Evolutionary conservation across 768 basidiomycete species (phyloP).

Genomic region (Mycena haematopus): DNA sequence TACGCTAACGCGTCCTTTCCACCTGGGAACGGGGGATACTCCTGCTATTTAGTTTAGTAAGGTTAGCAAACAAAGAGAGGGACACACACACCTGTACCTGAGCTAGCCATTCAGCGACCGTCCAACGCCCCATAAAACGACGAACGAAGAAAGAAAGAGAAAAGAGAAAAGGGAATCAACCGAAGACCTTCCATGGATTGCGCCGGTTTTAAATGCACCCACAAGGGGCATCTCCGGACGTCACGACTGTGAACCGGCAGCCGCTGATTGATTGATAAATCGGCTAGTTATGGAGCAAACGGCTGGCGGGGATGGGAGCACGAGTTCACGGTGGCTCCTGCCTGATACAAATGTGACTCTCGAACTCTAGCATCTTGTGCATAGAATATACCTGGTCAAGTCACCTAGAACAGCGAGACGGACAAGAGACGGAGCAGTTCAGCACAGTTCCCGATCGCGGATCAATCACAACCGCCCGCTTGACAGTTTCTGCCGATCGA

Average conservation of each 20-base stretch:
- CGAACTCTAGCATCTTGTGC: no score
- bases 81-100: constrained; percentile 18
- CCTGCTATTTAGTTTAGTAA: background rate
- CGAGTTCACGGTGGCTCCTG: no score
- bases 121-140: constrained; percentile 19
- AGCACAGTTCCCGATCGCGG: no score
- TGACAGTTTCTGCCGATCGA: no score
- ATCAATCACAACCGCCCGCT: no score
- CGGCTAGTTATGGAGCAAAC: no score
- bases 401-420: no score
- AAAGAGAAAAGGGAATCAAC: constrained; percentile 21
- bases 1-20: constrained; percentile 1
- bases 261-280: no score
- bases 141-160: constrained; percentile 3
- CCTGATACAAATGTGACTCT: no score
- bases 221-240: background rate
- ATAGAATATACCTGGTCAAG: no score
- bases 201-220: background rate
- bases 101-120: constrained; percentile 16
- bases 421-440: no score
- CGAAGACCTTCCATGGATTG: background rate
- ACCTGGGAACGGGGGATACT: constrained; percentile 5
- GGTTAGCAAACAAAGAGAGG: background rate
- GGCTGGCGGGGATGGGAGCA: no score
- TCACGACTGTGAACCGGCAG: background rate